Percentiles rank a stretch among this genome's conserved stretches.
Evolutionary conservation across 371 early-diverging fungal genomes (phyloP).

Genomic region (Neoconidiobolus thromboides): DNA sequence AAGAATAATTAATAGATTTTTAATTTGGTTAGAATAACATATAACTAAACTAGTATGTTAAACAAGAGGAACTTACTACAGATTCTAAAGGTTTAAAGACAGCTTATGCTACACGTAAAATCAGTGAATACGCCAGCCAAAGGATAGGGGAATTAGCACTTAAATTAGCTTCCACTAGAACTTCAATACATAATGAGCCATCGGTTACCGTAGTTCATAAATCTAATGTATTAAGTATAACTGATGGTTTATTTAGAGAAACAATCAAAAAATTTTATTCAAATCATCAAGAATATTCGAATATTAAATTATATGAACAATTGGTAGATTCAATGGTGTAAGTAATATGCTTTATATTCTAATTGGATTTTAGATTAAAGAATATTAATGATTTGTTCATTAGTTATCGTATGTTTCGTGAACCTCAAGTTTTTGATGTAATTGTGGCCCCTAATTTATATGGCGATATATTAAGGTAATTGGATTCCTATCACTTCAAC

Average conservation of each 20-base stretch:
- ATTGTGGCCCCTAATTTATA: conserved; percentile 89
- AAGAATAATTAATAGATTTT: conserved; percentile 9
- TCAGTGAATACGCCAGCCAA: conserved; percentile 66
- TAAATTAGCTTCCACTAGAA: conserved; percentile 61
- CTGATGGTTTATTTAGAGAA: conserved; percentile 90
- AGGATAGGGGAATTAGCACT: conserved; percentile 77
- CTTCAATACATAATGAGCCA: conserved; percentile 28
- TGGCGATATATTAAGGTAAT: conserved; percentile 72
- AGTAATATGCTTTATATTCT: conserved; percentile 6
- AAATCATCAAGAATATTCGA: conserved; percentile 27
- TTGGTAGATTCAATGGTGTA: conserved; percentile 90
- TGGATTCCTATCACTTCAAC: background rate
- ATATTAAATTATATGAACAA: conserved; percentile 75
- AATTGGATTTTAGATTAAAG: background rate
- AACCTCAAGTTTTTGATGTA: conserved; percentile 86
- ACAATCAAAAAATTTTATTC: conserved; percentile 56
- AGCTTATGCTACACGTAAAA: conserved; percentile 75
- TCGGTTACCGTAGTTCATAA: conserved; percentile 92
- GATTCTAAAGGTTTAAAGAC: conserved; percentile 38
- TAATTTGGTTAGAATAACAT: background rate
- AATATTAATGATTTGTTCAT: no score
- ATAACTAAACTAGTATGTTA: conserved; percentile 42
- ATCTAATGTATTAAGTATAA: conserved; percentile 77
- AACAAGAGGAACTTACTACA: conserved; percentile 50
- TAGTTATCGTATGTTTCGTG: conserved; percentile 82